phyloP scores from a whole-genome alignment of 2,329 filamentous ascomycete genomes.

The Trichophyton schoenleinii region DNA sequence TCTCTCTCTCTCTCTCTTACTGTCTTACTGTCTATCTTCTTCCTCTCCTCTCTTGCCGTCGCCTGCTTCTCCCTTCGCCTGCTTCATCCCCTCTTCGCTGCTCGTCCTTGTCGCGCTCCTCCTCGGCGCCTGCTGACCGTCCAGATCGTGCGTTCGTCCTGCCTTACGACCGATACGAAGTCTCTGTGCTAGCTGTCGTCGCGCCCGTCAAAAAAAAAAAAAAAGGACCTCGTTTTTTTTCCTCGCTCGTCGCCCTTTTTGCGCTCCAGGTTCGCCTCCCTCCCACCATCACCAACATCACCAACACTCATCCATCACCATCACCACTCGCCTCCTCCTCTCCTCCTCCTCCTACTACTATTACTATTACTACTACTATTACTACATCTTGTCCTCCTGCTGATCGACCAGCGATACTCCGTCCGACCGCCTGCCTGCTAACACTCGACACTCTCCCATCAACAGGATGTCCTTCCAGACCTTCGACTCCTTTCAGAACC shows the following conservation, averaged over 20 bases:
- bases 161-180: not conserved
- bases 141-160: slow-evolving; percentile 2
- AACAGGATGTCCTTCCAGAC: slow-evolving; percentile 53
- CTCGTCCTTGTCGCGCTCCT: not conserved
- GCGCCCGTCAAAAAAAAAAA: slow-evolving; percentile 5
- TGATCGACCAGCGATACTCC: no score
- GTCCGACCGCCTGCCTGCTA: not conserved
- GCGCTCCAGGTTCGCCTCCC: not conserved
- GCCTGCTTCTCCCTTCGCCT: slow-evolving; percentile 3
- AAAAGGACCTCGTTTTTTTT: not conserved
- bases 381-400: not conserved
- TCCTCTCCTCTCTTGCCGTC: no score
- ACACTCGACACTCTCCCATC: not conserved
- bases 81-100: not conserved
- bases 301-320: no score
- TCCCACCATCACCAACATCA: no score
- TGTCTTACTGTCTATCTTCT: no score
- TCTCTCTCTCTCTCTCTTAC: no score
- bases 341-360: slow-evolving; percentile 1
- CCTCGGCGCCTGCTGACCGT: no score
- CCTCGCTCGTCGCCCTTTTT: not conserved
- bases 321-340: not conserved
- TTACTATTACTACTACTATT: not conserved
- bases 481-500: slow-evolving; percentile 52
- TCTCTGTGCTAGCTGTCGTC: not conserved